Evolutionary conservation across 2,329 filamentous ascomycete genomes (phyloP).

Genomic region (Diaporthe ampelina): DNA sequence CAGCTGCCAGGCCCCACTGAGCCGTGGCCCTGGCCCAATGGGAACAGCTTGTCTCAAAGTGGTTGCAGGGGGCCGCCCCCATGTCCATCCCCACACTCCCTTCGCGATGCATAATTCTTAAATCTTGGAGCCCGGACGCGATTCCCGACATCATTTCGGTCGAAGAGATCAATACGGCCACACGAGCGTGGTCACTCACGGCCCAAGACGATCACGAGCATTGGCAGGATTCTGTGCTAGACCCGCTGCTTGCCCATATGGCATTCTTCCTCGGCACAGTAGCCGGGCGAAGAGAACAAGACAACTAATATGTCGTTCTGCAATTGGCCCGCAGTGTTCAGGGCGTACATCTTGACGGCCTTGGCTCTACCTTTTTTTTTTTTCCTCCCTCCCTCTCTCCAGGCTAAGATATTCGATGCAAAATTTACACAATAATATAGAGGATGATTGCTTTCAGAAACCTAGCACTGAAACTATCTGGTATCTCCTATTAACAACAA

Average conservation of each 20-base stretch:
- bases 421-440: background rate
- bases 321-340: background rate
- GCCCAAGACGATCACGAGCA: conserved; percentile 30
- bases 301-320: too few species aligned
- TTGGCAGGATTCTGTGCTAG: background rate
- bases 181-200: conserved; percentile 15
- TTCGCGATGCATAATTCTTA: conserved; percentile 26
- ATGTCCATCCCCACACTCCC: conserved; percentile 28
- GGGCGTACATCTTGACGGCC: background rate
- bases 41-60: background rate
- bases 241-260: background rate
- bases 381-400: too few species aligned
- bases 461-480: conserved; percentile 26
- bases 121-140: conserved; percentile 31
- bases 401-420: background rate
- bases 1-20: background rate
- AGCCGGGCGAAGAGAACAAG: background rate
- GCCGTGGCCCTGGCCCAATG: background rate
- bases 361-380: background rate
- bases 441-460: background rate
- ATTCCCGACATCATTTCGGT: conserved; percentile 29
- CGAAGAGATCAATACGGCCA: conserved; percentile 25
- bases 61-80: conserved; percentile 21
- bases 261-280: background rate
- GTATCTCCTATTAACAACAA: conserved; percentile 33